Conservation (phyloP, 148 eudicot genomes). For the Rhododendron ovatum region DNA sequence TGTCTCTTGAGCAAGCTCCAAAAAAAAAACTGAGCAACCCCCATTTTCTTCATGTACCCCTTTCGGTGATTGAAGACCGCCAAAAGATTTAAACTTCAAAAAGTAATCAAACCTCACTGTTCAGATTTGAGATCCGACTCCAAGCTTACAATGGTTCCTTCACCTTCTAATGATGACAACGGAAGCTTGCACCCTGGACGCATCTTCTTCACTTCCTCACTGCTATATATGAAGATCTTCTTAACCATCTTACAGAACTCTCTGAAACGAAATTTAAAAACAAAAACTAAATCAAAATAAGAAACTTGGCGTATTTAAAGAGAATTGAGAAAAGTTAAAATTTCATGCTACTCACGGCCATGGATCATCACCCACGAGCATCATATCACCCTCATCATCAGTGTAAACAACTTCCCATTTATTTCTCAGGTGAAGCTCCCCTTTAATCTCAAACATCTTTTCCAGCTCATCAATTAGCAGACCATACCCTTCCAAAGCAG, state of each 20-base stretch:
- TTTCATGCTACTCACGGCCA: conserved; percentile 71
- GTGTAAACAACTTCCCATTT: conserved; percentile 80
- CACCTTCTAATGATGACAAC: conserved; percentile 37
- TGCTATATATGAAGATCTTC: conserved; percentile 64
- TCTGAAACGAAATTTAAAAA: conserved; percentile 29
- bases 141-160: conserved; percentile 31
- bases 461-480: conserved; percentile 70
- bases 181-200: conserved; percentile 36
- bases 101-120: conserved; percentile 14
- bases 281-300: not conserved
- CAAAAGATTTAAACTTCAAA: conserved; percentile 8
- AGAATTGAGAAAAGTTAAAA: no score
- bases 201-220: conserved; percentile 81
- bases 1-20: conserved; percentile 13
- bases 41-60: not conserved
- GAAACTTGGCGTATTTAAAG: not conserved
- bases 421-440: conserved; percentile 49
- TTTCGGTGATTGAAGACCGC: not conserved
- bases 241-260: conserved; percentile 75
- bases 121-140: conserved; percentile 44
- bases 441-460: conserved; percentile 75
- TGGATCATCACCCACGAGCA: conserved; percentile 91
- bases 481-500: conserved; percentile 47
- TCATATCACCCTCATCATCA: conserved; percentile 93
- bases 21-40: conserved; percentile 12